Base-by-base conservation (phyloP, 1,284 basidiomycete species). In the Stygiomarasmius scandens region DNA sequence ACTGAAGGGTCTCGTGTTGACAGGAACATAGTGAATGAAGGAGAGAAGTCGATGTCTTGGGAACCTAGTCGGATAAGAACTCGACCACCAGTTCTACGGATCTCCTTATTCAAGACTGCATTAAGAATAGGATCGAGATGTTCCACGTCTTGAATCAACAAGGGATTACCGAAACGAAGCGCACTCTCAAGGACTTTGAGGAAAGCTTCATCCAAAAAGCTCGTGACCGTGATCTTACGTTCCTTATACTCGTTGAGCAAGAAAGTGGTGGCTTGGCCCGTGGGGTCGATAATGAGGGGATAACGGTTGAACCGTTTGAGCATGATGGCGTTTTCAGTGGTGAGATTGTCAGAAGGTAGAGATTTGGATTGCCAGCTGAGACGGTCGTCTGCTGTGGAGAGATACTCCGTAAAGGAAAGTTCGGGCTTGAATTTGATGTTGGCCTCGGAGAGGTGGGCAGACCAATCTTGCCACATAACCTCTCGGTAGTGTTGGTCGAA, bases 31-130 rank as follows among this genome's bases (percentile, higher is more conserved):
- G 93, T 96, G 81, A 99, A 99, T 11, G 96, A 90, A 2, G 98
- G 97, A 0, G 96, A 98, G 73, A 98, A 99, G 74, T 99, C 97
- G 71, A 99, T 98, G 64, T 99, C 98, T 76, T 99, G 96, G 70
- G 84, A 97, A n/a, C 97, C 97, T 24, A 99, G 82, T 49, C 97
- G 92, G 66, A 99, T 98, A 49, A 99, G 86, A 11, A 99, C 95
- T 73, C 97, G 95, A 45, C 97, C 97, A 54, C 97, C 97, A 2
- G 94, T 96, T 43, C 94, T 86, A 41, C 96, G 85, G 46, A 98
- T 92, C 76, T 99, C 97, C 69, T 90, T 94, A 81, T 99, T 99
- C 60, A 99, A 84, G 19, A 99, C 95, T 1, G 96, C 93, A 67
- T 99, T 99, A 59, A 99, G 82, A 63, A 99, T 97, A 0, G 98